These are phyloP conservation scores for Skeletonema potamos DNA, from an alignment of 108 stramenopile genomes.

Conservation along the genomic window DNA sequence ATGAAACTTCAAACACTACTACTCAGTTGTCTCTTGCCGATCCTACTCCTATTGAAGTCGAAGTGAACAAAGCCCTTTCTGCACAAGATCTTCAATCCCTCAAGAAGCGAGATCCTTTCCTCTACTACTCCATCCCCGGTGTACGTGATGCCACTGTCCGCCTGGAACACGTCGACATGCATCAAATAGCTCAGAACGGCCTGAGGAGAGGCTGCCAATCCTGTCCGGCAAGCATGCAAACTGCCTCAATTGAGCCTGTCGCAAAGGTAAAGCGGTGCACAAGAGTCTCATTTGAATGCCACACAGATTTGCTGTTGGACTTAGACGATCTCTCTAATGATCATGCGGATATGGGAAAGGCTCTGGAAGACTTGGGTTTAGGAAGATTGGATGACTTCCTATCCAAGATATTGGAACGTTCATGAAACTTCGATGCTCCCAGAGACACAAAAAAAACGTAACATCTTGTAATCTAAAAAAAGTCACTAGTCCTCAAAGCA, in stretches of 20 bases:
- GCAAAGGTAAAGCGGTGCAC: not conserved
- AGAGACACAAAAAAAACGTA: no score
- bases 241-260: not conserved
- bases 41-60: not conserved
- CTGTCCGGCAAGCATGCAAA: not conserved
- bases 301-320: not conserved
- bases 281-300: not conserved
- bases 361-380: not conserved
- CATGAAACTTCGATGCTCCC: no score
- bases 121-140: constrained; percentile 5
- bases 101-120: not conserved
- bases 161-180: not conserved
- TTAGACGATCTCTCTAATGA: not conserved
- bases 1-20: no score
- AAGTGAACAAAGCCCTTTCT: not conserved
- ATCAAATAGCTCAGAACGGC: not conserved
- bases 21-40: not conserved
- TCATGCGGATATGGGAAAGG: not conserved
- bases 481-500: no score
- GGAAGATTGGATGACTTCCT: not conserved
- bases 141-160: not conserved
- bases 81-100: not conserved
- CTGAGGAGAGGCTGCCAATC: not conserved
- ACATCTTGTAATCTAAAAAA: no score
- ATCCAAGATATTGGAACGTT: no score